Evolutionary conservation across 805 yeast genomes (phyloP).

Genomic region (Candida ipomoeae): DNA sequence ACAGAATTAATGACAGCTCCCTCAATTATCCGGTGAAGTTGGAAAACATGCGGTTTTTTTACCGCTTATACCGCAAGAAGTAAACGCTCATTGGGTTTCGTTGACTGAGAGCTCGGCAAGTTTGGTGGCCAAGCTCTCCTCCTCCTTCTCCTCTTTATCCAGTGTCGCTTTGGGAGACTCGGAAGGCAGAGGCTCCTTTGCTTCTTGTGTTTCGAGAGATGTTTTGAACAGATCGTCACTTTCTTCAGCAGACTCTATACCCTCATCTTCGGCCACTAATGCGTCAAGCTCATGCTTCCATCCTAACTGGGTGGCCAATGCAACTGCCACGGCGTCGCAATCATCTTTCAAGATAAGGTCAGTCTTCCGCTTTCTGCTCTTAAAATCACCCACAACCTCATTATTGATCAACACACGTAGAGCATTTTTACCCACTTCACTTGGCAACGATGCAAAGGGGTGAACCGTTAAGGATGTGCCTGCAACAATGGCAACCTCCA

Average conservation of each 20-base stretch:
- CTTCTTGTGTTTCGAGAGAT: background rate
- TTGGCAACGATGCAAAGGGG: constrained; percentile 85
- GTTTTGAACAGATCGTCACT: background rate
- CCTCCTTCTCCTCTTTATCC: constrained; percentile 2
- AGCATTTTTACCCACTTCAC: constrained; percentile 47
- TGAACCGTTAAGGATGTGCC: constrained; percentile 88
- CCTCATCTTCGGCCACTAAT: constrained; percentile 24
- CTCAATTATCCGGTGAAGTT: constrained; percentile 60
- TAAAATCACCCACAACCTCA: constrained; percentile 75
- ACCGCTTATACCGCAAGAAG: constrained; percentile 63
- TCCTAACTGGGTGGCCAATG: constrained; percentile 51
- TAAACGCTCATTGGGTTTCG: constrained; percentile 12
- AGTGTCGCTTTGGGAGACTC: background rate
- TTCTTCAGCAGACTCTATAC: background rate
- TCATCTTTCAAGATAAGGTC: constrained; percentile 61
- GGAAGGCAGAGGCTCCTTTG: background rate
- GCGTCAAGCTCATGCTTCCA: constrained; percentile 57
- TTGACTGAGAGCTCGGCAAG: background rate
- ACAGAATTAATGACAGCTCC: constrained; percentile 48
- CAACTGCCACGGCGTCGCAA: constrained; percentile 62
- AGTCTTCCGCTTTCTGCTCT: constrained; percentile 40
- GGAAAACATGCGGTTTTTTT: constrained; percentile 86
- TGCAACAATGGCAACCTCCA: constrained; percentile 78
- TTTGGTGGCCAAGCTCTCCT: background rate
- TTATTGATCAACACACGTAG: constrained; percentile 67